Percentiles rank a stretch among this genome's conserved stretches.
phyloP scores from a whole-genome alignment of 768 basidiomycete species.

The Hericium erinaceus region DNA sequence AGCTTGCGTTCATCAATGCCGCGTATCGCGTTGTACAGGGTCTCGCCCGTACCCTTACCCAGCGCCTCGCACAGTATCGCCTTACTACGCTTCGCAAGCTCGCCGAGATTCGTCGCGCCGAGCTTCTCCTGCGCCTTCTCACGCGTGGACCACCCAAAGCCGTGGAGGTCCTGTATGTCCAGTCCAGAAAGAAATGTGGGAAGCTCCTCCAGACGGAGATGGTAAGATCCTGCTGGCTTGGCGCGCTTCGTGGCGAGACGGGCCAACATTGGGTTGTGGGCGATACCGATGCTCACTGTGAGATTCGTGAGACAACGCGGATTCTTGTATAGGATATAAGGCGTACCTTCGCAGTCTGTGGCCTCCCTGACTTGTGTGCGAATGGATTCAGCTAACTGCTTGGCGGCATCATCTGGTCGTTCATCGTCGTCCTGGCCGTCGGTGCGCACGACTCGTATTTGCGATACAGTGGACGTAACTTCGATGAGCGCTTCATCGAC shows the following conservation, averaged over 20 bases:
- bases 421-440: slow-evolving; percentile 23
- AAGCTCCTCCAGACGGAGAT: slow-evolving; percentile 50
- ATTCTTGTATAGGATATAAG: not conserved
- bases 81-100: slow-evolving; percentile 56
- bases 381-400: slow-evolving; percentile 73
- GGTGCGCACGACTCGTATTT: slow-evolving; percentile 15
- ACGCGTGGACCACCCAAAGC: slow-evolving; percentile 70
- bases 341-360: slow-evolving; percentile 80
- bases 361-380: slow-evolving; percentile 63
- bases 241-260: slow-evolving; percentile 85
- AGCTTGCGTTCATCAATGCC: slow-evolving; percentile 77
- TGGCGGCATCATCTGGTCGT: slow-evolving; percentile 45
- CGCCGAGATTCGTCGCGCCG: slow-evolving; percentile 59
- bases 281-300: slow-evolving; percentile 84
- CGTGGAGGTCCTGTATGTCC: slow-evolving; percentile 74
- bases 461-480: slow-evolving; percentile 54
- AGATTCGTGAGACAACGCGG: not conserved
- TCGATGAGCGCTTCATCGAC: slow-evolving; percentile 96
- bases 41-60: slow-evolving; percentile 78
- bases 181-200: slow-evolving; percentile 52
- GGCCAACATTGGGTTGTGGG: slow-evolving; percentile 87
- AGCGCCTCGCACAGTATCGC: slow-evolving; percentile 57
- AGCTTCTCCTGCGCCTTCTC: slow-evolving; percentile 79
- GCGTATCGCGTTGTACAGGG: slow-evolving; percentile 70
- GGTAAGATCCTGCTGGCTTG: slow-evolving; percentile 84